phyloP scores from a whole-genome alignment of 345 rosid species.

The sweet orange (Citrus sinensis) region DVS_A1.0 CM039168.1:30191501-30192000 shows the following conservation, averaged over 20 bases:
- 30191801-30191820: constrained; percentile 56
- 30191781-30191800: constrained; percentile 59
- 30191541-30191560: constrained; percentile 77
- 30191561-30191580: constrained; percentile 87
- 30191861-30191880: constrained; percentile 72
- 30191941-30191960: background rate
- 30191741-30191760: constrained; percentile 83
- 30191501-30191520: constrained; percentile 93
- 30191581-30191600: constrained; percentile 46
- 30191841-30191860: constrained; percentile 67
- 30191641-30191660: constrained; percentile 72
- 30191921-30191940: background rate
- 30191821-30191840: constrained; percentile 65
- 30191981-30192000: background rate
- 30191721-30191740: constrained; percentile 72
- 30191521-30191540: constrained; percentile 74
- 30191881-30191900: constrained; percentile 77
- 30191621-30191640: constrained; percentile 45
- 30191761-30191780: constrained; percentile 81
- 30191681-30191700: constrained; percentile 80
- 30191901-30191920: constrained; percentile 62
- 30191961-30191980: background rate
- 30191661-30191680: constrained; percentile 86
- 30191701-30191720: constrained; percentile 58
- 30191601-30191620: constrained; percentile 56